phyloP scores from a whole-genome alignment of 2,329 filamentous ascomycete genomes.

The Claviceps spartinae region DNA sequence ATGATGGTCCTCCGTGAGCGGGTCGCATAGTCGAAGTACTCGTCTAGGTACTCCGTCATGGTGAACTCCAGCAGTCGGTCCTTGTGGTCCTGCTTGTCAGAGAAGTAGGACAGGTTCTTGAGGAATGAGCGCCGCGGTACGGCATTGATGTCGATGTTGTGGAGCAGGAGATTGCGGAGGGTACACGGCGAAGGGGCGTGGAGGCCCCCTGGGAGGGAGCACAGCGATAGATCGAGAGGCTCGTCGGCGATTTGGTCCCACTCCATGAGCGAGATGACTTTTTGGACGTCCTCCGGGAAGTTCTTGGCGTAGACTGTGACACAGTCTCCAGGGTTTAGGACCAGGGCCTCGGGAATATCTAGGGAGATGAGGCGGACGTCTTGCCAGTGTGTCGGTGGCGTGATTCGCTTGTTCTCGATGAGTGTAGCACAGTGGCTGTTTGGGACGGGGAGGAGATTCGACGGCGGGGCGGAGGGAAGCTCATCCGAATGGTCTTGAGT shows the following conservation, averaged over 20 bases:
- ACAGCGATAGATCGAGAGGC: slow-evolving; percentile 39
- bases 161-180: slow-evolving; percentile 60
- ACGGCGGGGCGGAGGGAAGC: slow-evolving; percentile 15
- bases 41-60: slow-evolving; percentile 66
- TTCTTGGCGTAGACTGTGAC: slow-evolving; percentile 80
- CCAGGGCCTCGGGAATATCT: slow-evolving; percentile 16
- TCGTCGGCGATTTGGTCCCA: slow-evolving; percentile 64
- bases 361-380: slow-evolving; percentile 77
- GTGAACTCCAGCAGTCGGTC: slow-evolving; percentile 77
- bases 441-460: slow-evolving; percentile 39
- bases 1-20: slow-evolving; percentile 80
- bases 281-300: slow-evolving; percentile 65
- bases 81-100: slow-evolving; percentile 56
- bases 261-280: slow-evolving; percentile 62
- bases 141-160: slow-evolving; percentile 78
- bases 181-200: slow-evolving; percentile 36
- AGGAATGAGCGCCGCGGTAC: slow-evolving; percentile 86
- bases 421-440: slow-evolving; percentile 44
- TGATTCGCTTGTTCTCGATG: slow-evolving; percentile 56
- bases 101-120: slow-evolving; percentile 61
- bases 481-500: slow-evolving; percentile 8
- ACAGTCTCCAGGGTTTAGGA: slow-evolving; percentile 60
- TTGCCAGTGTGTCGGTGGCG: slow-evolving; percentile 71
- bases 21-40: slow-evolving; percentile 92
- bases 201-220: slow-evolving; percentile 21